Percentiles rank a stretch among this genome's conserved stretches.
phyloP scores from a whole-genome alignment of 352 stramenopile genomes.

The Phytophthora fragariae region DNA sequence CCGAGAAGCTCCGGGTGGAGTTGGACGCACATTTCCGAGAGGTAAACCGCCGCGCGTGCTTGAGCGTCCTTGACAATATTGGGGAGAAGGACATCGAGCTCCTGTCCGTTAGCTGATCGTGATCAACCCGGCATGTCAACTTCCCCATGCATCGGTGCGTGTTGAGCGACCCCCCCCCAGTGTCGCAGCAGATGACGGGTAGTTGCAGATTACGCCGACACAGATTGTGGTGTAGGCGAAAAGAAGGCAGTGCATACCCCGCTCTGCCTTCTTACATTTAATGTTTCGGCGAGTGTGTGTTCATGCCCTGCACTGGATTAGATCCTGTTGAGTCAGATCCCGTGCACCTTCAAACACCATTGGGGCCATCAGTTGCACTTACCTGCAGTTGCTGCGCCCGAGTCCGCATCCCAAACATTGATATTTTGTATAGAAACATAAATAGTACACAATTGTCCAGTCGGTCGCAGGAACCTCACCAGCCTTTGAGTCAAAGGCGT shows the following conservation, averaged over 20 bases:
- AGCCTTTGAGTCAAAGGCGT: too few species aligned
- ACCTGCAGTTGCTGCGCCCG: conserved; percentile 6
- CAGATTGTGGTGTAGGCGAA: background rate
- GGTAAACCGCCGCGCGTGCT: conserved; percentile 72
- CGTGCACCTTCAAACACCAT: too few species aligned
- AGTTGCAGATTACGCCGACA: background rate
- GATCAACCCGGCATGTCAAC: conserved; percentile 3
- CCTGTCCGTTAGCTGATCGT: conserved; percentile 16
- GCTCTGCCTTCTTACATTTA: too few species aligned
- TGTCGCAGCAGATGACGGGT: background rate
- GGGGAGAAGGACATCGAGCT: conserved; percentile 38
- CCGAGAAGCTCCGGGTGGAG: conserved; percentile 62
- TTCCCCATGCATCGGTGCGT: too few species aligned
- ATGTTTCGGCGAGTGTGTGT: too few species aligned
- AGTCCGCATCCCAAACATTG: background rate
- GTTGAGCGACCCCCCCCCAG: too few species aligned
- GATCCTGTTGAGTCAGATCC: too few species aligned
- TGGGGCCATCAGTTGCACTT: too few species aligned
- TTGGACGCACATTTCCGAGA: conserved; percentile 75
- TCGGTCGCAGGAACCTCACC: background rate
- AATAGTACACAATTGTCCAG: background rate
- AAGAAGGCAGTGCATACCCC: background rate
- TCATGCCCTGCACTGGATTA: too few species aligned
- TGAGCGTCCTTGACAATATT: conserved; percentile 72
- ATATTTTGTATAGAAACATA: background rate